Base-by-base conservation (phyloP, 257 asterid species). In the Forsythia suspensa region DNA sequence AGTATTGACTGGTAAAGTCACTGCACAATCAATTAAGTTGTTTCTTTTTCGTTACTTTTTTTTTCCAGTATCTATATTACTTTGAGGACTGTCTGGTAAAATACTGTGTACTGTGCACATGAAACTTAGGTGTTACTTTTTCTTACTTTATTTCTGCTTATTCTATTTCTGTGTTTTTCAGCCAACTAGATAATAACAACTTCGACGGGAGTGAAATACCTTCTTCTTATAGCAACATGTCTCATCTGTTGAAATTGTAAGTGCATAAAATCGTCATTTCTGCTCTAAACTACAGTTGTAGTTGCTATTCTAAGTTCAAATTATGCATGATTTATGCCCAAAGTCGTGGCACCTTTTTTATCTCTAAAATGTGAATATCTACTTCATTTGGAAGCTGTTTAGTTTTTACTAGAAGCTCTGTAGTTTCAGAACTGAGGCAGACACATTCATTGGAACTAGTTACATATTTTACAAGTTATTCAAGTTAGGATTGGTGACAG, bases 151-250 rank as follows among this genome's bases (percentile, higher is more conserved):
- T 76, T 76, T 44, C 36, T 38, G 11, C 70, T 69, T 42, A 39
- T 71, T 73, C 38, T 8, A 3, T 61, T 65, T 68, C 70, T 77
- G 78, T 67, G 70, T 77, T 85, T 80, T 81, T 77, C 94, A 94
- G 98, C 78, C 98, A 94, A 81, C 94, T 94, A 57, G 98, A 94
- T 78, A 94, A 92, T 82, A 94, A 94, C 88, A 82, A 94, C 85
- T 90, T 94, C 44, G 83, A 67, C 8, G 97, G 97, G 72, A 94
- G 81, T 82, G 44, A 52, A 1, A 91, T 94, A 80, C 98, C 98
- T 20, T 72, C 89, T 80, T 86, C 96, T 8, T 94, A 91, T 52
- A 86, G 95, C 72, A 90, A 91, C 84, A 92, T 92, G 94, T 55
- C 92, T 75, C 82, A 21, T 36, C 87, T 94, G 77, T 81, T 92